Conservation (phyloP, 208 protist genomes). For the Acanthamoeba castellanii region DNA sequence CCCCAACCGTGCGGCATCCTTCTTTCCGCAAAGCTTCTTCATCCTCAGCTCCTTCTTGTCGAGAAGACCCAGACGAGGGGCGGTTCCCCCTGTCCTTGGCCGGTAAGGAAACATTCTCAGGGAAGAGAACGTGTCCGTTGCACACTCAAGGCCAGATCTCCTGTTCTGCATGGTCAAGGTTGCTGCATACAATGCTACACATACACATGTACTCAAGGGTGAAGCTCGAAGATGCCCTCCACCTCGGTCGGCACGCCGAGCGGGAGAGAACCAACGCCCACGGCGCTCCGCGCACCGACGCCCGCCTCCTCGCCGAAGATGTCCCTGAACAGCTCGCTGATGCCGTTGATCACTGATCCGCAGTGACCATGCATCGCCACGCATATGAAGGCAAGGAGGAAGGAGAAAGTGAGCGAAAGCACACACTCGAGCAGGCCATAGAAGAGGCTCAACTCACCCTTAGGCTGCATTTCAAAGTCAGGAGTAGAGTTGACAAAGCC, state of each 20-base stretch:
- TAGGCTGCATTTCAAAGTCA: constrained; percentile 24
- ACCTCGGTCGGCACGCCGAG: constrained; percentile 20
- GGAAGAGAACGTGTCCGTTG: too few species aligned
- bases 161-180: too few species aligned
- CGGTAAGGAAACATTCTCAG: too few species aligned
- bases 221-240: constrained; percentile 38
- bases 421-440: too few species aligned
- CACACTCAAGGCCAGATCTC: too few species aligned
- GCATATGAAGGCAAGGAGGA: too few species aligned
- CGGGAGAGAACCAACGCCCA: background rate
- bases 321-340: constrained; percentile 24
- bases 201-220: background rate
- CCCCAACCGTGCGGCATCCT: background rate
- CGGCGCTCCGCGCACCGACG: background rate
- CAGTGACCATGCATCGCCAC: too few species aligned
- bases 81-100: too few species aligned
- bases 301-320: constrained; percentile 26
- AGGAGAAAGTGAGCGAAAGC: background rate
- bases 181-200: too few species aligned
- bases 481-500: constrained; percentile 41
- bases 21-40: too few species aligned
- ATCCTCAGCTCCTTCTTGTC: too few species aligned
- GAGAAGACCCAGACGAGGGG: too few species aligned
- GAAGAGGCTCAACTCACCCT: background rate
- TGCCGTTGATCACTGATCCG: constrained; percentile 50